Evolutionary conservation across 2,329 filamentous ascomycete genomes (phyloP).

Genomic region (Diplodia sapinea): DNA sequence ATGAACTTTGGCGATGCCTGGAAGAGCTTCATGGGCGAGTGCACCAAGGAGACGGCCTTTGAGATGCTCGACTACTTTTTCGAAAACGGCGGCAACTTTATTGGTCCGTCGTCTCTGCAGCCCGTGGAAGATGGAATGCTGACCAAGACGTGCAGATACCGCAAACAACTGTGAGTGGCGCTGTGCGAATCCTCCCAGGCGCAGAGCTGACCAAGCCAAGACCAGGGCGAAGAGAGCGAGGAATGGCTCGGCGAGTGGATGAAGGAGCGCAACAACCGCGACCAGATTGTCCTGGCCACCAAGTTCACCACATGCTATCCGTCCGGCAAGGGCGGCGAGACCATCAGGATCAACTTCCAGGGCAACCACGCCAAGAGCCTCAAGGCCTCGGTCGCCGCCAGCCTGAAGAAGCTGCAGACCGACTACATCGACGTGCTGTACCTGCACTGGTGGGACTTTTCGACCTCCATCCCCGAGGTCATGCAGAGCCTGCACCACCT

Average conservation of each 20-base stretch:
- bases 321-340: constrained; percentile 34
- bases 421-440: constrained; percentile 67
- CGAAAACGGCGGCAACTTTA: constrained; percentile 72
- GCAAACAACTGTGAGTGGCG: constrained; percentile 33
- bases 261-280: constrained; percentile 44
- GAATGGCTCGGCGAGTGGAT: constrained; percentile 55
- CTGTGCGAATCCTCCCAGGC: not conserved
- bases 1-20: constrained; percentile 63
- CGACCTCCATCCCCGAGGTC: constrained; percentile 51
- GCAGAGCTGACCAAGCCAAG: not conserved
- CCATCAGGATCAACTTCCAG: constrained; percentile 47
- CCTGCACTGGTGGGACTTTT: constrained; percentile 52
- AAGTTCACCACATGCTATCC: constrained; percentile 47
- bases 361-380: constrained; percentile 51
- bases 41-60: constrained; percentile 63
- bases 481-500: constrained; percentile 53
- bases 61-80: constrained; percentile 71
- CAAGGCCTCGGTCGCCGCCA: constrained; percentile 46
- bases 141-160: not conserved
- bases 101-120: constrained; percentile 59
- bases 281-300: constrained; percentile 51
- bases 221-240: constrained; percentile 49
- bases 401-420: constrained; percentile 64
- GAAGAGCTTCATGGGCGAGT: constrained; percentile 22
- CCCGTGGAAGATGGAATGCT: not conserved